Base-by-base conservation (phyloP, 768 basidiomycete species). In the Russula lepida region DNA sequence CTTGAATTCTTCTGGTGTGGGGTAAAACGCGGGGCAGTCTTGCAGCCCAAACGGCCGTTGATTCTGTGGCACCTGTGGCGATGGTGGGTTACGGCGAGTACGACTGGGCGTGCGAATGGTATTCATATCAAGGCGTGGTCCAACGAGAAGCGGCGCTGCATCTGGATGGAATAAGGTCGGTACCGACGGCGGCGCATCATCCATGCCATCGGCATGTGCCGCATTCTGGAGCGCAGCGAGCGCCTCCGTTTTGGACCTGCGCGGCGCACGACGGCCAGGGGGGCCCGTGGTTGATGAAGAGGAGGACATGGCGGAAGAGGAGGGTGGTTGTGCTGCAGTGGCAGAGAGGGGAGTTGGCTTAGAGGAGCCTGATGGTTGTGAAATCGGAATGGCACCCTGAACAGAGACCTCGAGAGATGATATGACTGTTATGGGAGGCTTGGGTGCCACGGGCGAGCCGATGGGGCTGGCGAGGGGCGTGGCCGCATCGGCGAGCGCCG, bases 171-270 rank as follows among this genome's bases (percentile, higher is more conserved):
- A 69, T 63, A 48, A 70, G 51, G 50, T 77, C 71, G 78, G 75
- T 63, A 77, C 64, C 79, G 76, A 66, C 78, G 76, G 74, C 19
- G 73, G 68, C 62, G 84, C 83, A 65, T 83, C 84, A 61, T 79
- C 77, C 53, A 79, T 76, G 43, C 82, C 80, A 58, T 80, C 75
- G 28, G 83, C 80, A 72, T 80, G 76, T 41, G 82, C 81, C 60
- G 86, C 85, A 68, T 77, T 81, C 72, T 85, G 85, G 57, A 92
- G 75, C 25, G 90, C 91, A 30, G 82, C 88, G 33, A 93, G 77
- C 58, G 90, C 90, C 68, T 92, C 88, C 43, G 86, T 90, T 81
- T 93, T 93, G 67, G 89, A 92, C 79, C 92, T 92, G 72, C 91
- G 86, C 55, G 90, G 89, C 39, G 90, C 88, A 60, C 90, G 81